phyloP scores from a whole-genome alignment of 371 early-diverging fungal genomes.

The Nosema granulosis region DNA sequence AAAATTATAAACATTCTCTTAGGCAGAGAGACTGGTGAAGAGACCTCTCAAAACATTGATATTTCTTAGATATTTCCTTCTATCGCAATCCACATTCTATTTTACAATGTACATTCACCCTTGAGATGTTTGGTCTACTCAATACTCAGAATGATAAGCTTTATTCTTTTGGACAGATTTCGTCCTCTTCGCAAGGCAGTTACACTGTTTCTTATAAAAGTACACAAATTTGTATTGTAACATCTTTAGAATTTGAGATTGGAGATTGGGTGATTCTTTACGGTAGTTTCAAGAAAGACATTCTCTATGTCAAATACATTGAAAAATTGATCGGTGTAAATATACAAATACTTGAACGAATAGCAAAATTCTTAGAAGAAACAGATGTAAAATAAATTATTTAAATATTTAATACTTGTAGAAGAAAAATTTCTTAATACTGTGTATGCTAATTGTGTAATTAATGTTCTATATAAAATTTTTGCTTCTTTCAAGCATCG shows the following conservation, averaged over 20 bases:
- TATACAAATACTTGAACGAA: conserved; percentile 17
- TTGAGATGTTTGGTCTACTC: neutral
- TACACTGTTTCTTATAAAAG: neutral
- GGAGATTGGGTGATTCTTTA: conserved; percentile 29
- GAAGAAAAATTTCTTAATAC: too few relatives aligned
- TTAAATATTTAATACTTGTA: too few relatives aligned
- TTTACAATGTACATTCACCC: neutral
- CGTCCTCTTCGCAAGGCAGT: neutral
- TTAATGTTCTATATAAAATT: too few relatives aligned
- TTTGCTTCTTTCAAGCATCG: conserved; percentile 35
- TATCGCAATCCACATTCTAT: neutral
- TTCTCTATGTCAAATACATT: conserved; percentile 6
- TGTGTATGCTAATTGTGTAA: too few relatives aligned
- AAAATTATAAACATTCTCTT: conserved; percentile 54
- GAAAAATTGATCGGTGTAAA: conserved; percentile 24
- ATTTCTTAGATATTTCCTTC: neutral
- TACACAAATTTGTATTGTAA: neutral
- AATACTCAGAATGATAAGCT: neutral
- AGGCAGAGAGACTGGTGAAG: conserved; percentile 25
- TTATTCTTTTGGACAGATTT: conserved; percentile 37
- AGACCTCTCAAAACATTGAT: neutral
- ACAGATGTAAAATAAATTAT: too few relatives aligned
- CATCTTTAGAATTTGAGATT: neutral
- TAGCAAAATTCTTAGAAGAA: conserved; percentile 1
- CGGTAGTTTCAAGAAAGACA: conserved; percentile 7